phyloP scores from a whole-genome alignment of 768 basidiomycete genomes.

The Lentinula boryana region DNA sequence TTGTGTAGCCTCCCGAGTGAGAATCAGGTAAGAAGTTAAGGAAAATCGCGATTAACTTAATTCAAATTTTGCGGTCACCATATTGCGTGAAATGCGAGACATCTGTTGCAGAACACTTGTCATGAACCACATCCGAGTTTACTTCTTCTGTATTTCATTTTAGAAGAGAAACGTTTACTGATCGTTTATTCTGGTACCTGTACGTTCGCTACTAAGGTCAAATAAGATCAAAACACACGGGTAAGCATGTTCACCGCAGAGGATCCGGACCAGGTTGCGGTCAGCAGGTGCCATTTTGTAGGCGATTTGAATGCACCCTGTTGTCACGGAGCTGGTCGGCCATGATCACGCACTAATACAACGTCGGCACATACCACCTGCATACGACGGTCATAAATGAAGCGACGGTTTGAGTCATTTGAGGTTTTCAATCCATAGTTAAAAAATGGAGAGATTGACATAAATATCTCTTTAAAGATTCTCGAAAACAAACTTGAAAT shows the following conservation, averaged over 20 bases:
- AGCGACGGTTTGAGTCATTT: too few species aligned
- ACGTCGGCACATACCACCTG: background rate
- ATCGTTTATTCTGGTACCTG: background rate
- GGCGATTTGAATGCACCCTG: background rate
- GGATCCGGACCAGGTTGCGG: background rate
- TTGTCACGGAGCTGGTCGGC: background rate
- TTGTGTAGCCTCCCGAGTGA: background rate
- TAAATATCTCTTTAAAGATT: too few species aligned
- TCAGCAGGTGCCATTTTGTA: background rate
- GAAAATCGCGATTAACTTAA: background rate
- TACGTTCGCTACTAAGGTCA: background rate
- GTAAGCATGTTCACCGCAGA: background rate
- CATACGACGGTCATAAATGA: background rate
- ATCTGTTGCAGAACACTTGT: background rate
- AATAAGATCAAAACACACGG: background rate
- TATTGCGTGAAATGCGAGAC: background rate
- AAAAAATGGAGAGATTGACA: too few species aligned
- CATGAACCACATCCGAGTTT: background rate
- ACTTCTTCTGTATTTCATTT: background rate
- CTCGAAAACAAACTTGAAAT: too few species aligned
- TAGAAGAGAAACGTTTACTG: background rate
- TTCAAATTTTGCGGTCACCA: background rate
- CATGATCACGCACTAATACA: constrained; percentile 5
- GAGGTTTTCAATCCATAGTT: too few species aligned
- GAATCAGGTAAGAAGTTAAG: background rate